Evolutionary conservation across 106 monocot genomes (phyloP).

Genomic region (Ottelia alismoides): DNA sequence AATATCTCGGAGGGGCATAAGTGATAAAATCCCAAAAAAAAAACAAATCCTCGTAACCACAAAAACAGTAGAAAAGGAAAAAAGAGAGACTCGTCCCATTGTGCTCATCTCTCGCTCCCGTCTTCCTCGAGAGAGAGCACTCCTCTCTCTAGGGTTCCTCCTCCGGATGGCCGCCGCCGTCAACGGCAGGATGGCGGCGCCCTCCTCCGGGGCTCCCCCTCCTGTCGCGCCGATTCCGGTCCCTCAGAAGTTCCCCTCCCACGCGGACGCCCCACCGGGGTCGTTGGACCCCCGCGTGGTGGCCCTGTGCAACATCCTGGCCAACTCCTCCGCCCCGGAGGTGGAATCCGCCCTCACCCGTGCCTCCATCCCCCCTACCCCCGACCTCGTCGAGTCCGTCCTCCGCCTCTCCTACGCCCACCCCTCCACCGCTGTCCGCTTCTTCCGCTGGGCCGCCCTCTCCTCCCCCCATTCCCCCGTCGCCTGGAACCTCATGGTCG

Average conservation of each 20-base stretch:
- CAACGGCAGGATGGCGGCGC: neutral
- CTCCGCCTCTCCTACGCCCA: constrained; percentile 28
- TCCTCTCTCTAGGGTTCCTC: too few species aligned
- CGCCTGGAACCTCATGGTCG: constrained; percentile 70
- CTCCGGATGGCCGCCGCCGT: too few species aligned
- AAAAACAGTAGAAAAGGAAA: too few species aligned
- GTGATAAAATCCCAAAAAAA: too few species aligned
- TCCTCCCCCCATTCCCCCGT: constrained; percentile 22
- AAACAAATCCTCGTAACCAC: too few species aligned
- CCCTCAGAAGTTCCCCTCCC: constrained; percentile 7
- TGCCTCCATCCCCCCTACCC: constrained; percentile 24
- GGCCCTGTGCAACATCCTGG: constrained; percentile 38
- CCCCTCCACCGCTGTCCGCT: constrained; percentile 45
- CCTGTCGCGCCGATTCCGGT: neutral
- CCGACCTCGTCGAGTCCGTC: constrained; percentile 42
- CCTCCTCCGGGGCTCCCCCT: neutral
- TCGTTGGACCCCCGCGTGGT: constrained; percentile 24
- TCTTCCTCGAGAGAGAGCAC: too few species aligned
- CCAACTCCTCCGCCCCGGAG: constrained; percentile 12
- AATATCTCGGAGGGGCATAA: too few species aligned
- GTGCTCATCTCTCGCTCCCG: too few species aligned
- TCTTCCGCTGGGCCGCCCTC: constrained; percentile 71
- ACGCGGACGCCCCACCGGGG: constrained; percentile 8
- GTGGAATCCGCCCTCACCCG: constrained; percentile 31
- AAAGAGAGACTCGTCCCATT: too few species aligned